These are phyloP conservation scores for Aspergillus unguis DNA, from an alignment of 2,329 filamentous ascomycete species.

Conservation along the genomic window DNA sequence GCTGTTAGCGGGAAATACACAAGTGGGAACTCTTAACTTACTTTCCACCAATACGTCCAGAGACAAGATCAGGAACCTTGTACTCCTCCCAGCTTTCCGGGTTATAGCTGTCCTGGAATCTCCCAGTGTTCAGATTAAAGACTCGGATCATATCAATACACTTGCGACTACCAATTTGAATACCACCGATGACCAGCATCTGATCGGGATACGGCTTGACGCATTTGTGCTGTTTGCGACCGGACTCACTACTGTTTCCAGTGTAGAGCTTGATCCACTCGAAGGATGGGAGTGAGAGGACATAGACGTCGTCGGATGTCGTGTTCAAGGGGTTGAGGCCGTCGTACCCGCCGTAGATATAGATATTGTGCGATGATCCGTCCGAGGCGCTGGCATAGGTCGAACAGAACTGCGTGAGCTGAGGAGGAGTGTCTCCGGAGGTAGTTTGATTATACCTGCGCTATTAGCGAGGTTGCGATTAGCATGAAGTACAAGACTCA, in stretches of 20 bases:
- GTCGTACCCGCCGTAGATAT: conserved; percentile 50
- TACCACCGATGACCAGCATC: conserved; percentile 41
- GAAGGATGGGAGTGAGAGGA: conserved; percentile 48
- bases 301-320: conserved; percentile 45
- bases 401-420: conserved; percentile 40
- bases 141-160: conserved; percentile 9
- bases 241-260: conserved; percentile 10
- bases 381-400: conserved; percentile 39
- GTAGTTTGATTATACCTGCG: conserved; percentile 43
- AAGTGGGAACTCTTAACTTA: neutral
- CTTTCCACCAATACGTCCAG: conserved; percentile 8
- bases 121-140: conserved; percentile 14
- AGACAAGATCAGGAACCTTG: conserved; percentile 10
- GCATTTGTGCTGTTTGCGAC: conserved; percentile 32
- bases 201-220: conserved; percentile 48
- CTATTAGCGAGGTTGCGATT: neutral
- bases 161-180: neutral
- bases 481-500: conserved; percentile 4
- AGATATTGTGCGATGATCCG: conserved; percentile 46
- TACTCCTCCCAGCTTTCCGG: conserved; percentile 12
- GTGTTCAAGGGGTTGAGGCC: conserved; percentile 25
- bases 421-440: conserved; percentile 35
- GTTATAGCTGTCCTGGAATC: conserved; percentile 12
- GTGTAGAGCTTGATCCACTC: conserved; percentile 43
- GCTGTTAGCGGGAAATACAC: neutral